Conservation (phyloP, 768 basidiomycete genomes). For the Obba rivulosa region DNA sequence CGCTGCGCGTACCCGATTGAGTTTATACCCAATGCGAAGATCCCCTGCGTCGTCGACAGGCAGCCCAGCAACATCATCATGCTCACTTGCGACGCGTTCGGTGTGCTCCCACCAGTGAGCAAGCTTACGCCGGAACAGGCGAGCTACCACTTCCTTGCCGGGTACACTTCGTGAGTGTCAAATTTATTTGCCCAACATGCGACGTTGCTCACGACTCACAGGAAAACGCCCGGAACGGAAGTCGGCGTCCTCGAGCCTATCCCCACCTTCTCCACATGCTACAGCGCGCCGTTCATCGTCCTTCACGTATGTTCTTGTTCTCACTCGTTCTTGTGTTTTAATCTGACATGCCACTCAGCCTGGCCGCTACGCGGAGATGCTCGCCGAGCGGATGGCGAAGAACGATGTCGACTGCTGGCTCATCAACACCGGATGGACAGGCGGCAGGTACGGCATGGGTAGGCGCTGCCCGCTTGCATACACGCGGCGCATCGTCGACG, state of each 20-base stretch:
- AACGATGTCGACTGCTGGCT: conserved; percentile 93
- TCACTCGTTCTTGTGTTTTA: not conserved
- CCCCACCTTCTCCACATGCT: conserved; percentile 98
- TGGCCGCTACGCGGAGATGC: conserved; percentile 93
- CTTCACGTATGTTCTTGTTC: conserved; percentile 62
- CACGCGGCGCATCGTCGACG: conserved; percentile 95
- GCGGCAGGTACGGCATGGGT: conserved; percentile 89
- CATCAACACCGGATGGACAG: conserved; percentile 98
- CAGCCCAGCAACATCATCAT: conserved; percentile 96
- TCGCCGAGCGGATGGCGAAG: conserved; percentile 89
- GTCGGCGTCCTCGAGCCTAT: conserved; percentile 98
- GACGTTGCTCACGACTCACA: conserved; percentile 23
- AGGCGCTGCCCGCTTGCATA: conserved; percentile 95
- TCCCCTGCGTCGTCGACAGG: conserved; percentile 81
- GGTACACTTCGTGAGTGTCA: conserved; percentile 79
- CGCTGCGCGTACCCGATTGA: conserved; percentile 99
- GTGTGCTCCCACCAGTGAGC: conserved; percentile 94
- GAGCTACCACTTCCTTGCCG: conserved; percentile 95
- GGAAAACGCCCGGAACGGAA: conserved; percentile 98
- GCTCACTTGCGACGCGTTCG: conserved; percentile 97
- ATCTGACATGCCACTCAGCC: conserved; percentile 41
- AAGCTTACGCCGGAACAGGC: conserved; percentile 92
- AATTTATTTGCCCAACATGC: not conserved
- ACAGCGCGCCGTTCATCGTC: conserved; percentile 98
- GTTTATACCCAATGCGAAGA: conserved; percentile 90